Evolutionary conservation across 495 filamentous ascomycete species (phyloP), one percentile per base, ranked within the genome.

Genomic region (Patellaria atrata): DNA sequence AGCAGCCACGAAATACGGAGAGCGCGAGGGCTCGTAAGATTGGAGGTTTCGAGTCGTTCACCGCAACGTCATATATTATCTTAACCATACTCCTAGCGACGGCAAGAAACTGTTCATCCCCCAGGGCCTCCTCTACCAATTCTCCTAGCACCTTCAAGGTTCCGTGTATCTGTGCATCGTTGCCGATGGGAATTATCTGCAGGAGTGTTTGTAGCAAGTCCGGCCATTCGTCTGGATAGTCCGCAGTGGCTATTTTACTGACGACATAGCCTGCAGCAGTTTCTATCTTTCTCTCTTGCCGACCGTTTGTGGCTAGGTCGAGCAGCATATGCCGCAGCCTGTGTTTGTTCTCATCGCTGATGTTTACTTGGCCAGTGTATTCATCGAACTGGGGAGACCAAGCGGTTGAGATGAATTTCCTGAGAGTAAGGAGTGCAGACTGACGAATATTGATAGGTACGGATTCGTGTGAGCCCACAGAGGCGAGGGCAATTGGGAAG

Each of bases 161-260:
- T 17, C 91, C 89, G 53, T 94, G 85, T 29, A 93, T 63, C 47
- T 91, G 86, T 11, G 60, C 60, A 35, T 85, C 77, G 37, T 62
- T 73, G 15, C 79, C 80, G 35, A 62, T 66, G 26, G 71, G 63
- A 51, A 96, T 82, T 20, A 83, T 63, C 17, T 75, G 73, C 33
- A 97, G 68, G 20, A 96, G 62, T 17, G 72, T 71, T 7, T 79
- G 82, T 10, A 97, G 71, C 6, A 97, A 69, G 33, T 71, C 71
- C 1, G 83, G 82, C 89, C 89, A 97, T 53, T 84, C 70, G 29
- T 93, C 82, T 13, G 89, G 89, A 52, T 87, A 97, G 60, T 97
- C 89, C 48, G 73, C 71, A 38, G 74, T 78, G 33, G 91, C 89
- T 43, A 97, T 92, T 62, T 94, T 94, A 64, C 82, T 84, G 34